A percentile compares a stretch with the other conserved stretches of the same genome.
Conservation (phyloP, 495 filamentous ascomycete genomes). For the Aspergillus carlsbadensis region DNA sequence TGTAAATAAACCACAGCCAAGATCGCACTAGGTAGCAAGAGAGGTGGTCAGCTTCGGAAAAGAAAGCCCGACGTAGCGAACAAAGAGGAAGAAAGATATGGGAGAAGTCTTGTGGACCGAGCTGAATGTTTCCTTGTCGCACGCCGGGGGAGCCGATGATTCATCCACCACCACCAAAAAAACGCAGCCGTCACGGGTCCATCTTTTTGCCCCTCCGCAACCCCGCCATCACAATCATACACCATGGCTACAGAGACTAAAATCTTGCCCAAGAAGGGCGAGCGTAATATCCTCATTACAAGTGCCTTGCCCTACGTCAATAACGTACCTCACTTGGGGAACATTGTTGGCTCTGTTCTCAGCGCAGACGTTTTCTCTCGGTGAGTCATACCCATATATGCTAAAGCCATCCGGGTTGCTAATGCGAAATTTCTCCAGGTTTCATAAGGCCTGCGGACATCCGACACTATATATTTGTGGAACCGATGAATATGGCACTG, state of each 20-base stretch:
- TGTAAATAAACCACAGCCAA: not conserved
- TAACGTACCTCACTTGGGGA: slow-evolving; percentile 93
- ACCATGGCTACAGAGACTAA: slow-evolving; percentile 31
- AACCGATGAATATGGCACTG: slow-evolving; percentile 75
- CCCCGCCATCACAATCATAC: slow-evolving; percentile 23
- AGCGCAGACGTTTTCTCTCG: slow-evolving; percentile 75
- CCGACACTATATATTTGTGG: slow-evolving; percentile 56
- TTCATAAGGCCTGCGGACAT: slow-evolving; percentile 65
- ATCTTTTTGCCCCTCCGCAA: slow-evolving; percentile 31
- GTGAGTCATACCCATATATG: slow-evolving; percentile 33
- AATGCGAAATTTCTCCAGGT: slow-evolving; percentile 49
- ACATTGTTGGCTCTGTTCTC: slow-evolving; percentile 88
- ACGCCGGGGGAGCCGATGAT: slow-evolving; percentile 12
- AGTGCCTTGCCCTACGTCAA: slow-evolving; percentile 87
- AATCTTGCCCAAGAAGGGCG: slow-evolving; percentile 43
- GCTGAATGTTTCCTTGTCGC: not conserved
- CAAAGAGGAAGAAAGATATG: not conserved
- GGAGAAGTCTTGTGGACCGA: not conserved
- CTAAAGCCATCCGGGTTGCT: slow-evolving; percentile 6
- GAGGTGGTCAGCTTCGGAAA: not conserved
- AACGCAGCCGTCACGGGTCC: slow-evolving; percentile 9
- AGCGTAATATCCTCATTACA: slow-evolving; percentile 44
- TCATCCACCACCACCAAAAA: slow-evolving; percentile 21
- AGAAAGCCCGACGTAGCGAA: slow-evolving; percentile 4
- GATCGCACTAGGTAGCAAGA: no score